Conservation (phyloP, 2,329 filamentous ascomycete genomes). For the Chrysoporthe deuterocubensis region DNA sequence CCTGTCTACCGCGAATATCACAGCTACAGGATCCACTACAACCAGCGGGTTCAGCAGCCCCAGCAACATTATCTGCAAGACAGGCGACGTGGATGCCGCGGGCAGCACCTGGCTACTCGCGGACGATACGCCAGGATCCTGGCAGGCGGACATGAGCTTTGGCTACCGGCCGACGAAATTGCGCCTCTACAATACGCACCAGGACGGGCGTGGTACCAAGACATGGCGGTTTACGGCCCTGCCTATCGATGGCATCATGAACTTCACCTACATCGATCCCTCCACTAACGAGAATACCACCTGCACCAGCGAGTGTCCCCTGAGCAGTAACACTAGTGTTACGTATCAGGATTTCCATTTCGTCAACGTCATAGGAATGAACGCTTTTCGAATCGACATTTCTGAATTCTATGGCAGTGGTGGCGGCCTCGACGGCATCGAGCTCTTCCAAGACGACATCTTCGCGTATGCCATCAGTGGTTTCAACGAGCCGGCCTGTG, state of each 20-base stretch:
- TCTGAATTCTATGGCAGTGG: slow-evolving; percentile 85
- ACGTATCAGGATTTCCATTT: slow-evolving; percentile 89
- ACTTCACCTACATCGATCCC: slow-evolving; percentile 87
- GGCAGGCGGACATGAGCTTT: slow-evolving; percentile 82
- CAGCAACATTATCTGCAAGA: slow-evolving; percentile 81
- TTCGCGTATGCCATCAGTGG: slow-evolving; percentile 81
- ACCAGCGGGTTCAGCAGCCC: slow-evolving; percentile 73
- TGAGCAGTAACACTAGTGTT: slow-evolving; percentile 69
- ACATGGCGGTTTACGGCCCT: slow-evolving; percentile 85
- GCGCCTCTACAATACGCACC: slow-evolving; percentile 84
- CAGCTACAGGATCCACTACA: slow-evolving; percentile 64
- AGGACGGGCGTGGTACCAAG: slow-evolving; percentile 83
- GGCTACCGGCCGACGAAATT: slow-evolving; percentile 87
- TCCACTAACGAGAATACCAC: slow-evolving; percentile 66
- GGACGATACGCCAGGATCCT: slow-evolving; percentile 77
- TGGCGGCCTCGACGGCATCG: slow-evolving; percentile 82
- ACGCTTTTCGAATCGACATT: slow-evolving; percentile 82
- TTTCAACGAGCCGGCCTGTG: slow-evolving; percentile 89
- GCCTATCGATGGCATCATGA: slow-evolving; percentile 91
- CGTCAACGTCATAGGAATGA: slow-evolving; percentile 87
- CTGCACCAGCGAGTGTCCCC: slow-evolving; percentile 84
- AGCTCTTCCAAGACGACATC: slow-evolving; percentile 85
- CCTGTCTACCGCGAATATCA: slow-evolving; percentile 76
- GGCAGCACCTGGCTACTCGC: slow-evolving; percentile 83
- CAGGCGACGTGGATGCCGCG: slow-evolving; percentile 65